phyloP scores from a whole-genome alignment of 2,329 filamentous ascomycete genomes.

The Colletotrichum nymphaeae region DNA sequence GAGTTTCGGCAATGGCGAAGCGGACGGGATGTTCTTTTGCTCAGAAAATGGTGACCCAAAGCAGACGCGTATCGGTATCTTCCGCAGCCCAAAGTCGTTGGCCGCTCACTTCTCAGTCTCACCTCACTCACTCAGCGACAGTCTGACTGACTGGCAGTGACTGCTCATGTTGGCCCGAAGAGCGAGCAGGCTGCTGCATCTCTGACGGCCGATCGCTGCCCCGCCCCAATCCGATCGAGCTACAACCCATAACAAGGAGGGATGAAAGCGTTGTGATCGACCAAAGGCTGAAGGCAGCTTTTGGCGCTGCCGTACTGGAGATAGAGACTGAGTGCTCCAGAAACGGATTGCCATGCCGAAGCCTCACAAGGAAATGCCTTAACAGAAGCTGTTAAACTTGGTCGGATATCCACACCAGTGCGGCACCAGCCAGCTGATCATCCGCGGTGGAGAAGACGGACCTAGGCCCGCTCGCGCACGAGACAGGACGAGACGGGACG shows the following conservation, averaged over 20 bases:
- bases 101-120: conserved; percentile 29
- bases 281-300: conserved; percentile 10
- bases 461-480: conserved; percentile 28
- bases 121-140: not conserved
- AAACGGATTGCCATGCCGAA: conserved; percentile 15
- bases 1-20: conserved; percentile 17
- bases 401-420: conserved; percentile 15
- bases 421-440: conserved; percentile 37
- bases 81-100: not conserved
- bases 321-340: not conserved
- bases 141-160: not conserved
- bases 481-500: conserved; percentile 30
- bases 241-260: conserved; percentile 7
- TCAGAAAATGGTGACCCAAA: not conserved
- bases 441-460: conserved; percentile 35
- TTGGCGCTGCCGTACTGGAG: conserved; percentile 1
- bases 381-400: conserved; percentile 22
- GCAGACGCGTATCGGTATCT: not conserved
- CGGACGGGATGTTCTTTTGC: not conserved
- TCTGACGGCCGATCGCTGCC: conserved; percentile 23
- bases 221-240: conserved; percentile 31
- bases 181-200: conserved; percentile 27
- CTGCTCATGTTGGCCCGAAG: not conserved
- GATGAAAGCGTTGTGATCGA: conserved; percentile 12
- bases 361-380: conserved; percentile 26